Percentiles rank a stretch among this genome's conserved stretches.
Evolutionary conservation across 2,329 filamentous ascomycete species (phyloP).

Genomic region (Coleophoma crateriformis): DNA sequence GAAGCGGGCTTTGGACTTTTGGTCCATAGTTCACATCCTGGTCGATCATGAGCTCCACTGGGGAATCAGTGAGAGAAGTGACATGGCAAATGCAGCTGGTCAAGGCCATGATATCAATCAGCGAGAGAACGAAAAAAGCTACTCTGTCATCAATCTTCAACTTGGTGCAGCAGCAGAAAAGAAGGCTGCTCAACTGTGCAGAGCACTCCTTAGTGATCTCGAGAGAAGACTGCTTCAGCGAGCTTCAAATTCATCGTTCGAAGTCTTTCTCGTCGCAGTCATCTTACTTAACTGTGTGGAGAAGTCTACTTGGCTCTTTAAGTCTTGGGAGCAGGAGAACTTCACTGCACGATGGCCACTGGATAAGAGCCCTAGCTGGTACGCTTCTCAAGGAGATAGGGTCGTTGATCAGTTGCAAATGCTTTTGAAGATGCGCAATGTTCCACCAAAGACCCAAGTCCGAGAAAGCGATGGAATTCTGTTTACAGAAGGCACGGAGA

Average conservation of each 20-base stretch:
- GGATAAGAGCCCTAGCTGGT: slow-evolving; percentile 48
- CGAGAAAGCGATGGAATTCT: slow-evolving; percentile 35
- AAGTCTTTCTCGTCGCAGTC: slow-evolving; percentile 55
- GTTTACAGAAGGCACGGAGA: slow-evolving; percentile 35
- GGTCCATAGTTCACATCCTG: slow-evolving; percentile 56
- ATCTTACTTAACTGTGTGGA: slow-evolving; percentile 62
- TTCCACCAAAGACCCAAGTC: slow-evolving; percentile 46
- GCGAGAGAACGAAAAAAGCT: slow-evolving; percentile 23
- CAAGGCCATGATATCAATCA: slow-evolving; percentile 15
- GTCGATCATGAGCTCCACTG: slow-evolving; percentile 60
- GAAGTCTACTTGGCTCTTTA: slow-evolving; percentile 65
- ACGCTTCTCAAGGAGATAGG: slow-evolving; percentile 52
- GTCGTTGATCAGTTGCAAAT: slow-evolving; percentile 55
- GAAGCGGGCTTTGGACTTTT: slow-evolving; percentile 54
- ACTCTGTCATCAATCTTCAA: slow-evolving; percentile 58
- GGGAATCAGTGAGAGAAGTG: slow-evolving; percentile 29
- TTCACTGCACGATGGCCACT: slow-evolving; percentile 52
- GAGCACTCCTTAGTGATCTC: slow-evolving; percentile 51
- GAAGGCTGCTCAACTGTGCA: slow-evolving; percentile 55
- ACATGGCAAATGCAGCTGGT: slow-evolving; percentile 9
- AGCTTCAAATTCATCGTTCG: slow-evolving; percentile 53
- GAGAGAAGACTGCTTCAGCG: slow-evolving; percentile 57
- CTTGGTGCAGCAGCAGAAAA: slow-evolving; percentile 60
- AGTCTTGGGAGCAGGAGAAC: slow-evolving; percentile 60
- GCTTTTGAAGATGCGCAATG: slow-evolving; percentile 55